These are phyloP conservation scores for Crithidia fasciculata DNA, from an alignment of 208 protist species.

Conservation along the genomic window DNA sequence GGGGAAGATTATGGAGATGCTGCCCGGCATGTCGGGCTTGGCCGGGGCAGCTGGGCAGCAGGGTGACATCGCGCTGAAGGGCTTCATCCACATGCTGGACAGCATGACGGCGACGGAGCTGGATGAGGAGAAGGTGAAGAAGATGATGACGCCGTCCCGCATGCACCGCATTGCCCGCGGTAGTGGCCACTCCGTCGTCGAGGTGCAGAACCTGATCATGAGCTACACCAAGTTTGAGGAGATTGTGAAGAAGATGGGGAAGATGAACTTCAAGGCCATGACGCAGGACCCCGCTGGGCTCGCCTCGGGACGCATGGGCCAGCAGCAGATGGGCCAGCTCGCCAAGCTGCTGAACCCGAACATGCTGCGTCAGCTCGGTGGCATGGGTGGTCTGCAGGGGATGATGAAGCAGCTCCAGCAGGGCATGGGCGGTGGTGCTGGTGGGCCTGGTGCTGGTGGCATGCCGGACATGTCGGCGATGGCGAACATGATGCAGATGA, in stretches of 20 bases:
- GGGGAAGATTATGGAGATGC: conserved; percentile 93
- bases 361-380: conserved; percentile 87
- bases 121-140: conserved; percentile 90
- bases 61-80: conserved; percentile 80
- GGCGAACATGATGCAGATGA: conserved; percentile 65
- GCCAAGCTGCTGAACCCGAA: conserved; percentile 88
- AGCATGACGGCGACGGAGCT: conserved; percentile 95
- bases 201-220: conserved; percentile 84
- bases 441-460: conserved; percentile 22
- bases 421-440: conserved; percentile 35
- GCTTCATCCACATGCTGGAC: conserved; percentile 97
- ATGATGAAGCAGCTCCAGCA: conserved; percentile 90
- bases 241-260: conserved; percentile 91
- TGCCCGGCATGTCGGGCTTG: conserved; percentile 89
- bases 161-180: conserved; percentile 88
- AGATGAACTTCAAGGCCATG: conserved; percentile 92
- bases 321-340: conserved; percentile 89
- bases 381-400: conserved; percentile 78
- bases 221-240: conserved; percentile 90
- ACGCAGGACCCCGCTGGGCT: conserved; percentile 74
- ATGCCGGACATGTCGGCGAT: conserved; percentile 63
- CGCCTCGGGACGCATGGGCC: conserved; percentile 58
- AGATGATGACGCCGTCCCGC: conserved; percentile 88
- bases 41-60: conserved; percentile 64
- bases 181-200: conserved; percentile 73